phyloP scores from a whole-genome alignment of 192 early-diverging fungal genomes.

The Backusella morwellensis region DNA sequence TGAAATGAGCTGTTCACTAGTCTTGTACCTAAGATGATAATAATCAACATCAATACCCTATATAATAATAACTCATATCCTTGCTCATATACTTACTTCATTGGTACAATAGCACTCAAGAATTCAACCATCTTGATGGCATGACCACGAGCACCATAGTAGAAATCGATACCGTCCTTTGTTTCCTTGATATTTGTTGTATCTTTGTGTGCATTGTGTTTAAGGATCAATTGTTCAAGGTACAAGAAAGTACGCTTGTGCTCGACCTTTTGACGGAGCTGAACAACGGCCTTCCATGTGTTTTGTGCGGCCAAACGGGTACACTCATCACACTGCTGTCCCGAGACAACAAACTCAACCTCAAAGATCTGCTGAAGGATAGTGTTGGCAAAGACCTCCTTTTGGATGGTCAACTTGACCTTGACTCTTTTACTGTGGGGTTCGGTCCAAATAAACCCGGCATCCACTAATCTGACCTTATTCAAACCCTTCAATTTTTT shows the following conservation, averaged over 20 bases:
- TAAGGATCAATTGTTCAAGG: conserved; percentile 97
- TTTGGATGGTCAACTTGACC: conserved; percentile 98
- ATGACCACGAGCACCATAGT: conserved; percentile 84
- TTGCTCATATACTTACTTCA: conserved; percentile 40
- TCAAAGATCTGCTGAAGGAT: conserved; percentile 97
- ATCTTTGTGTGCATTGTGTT: conserved; percentile 95
- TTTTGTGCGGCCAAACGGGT: conserved; percentile 93
- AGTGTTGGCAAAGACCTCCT: conserved; percentile 93
- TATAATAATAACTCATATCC: neutral
- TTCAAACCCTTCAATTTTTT: conserved; percentile 88
- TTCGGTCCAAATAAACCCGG: conserved; percentile 98
- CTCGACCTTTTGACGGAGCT: conserved; percentile 96
- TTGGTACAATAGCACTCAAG: conserved; percentile 81
- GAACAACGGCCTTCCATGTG: conserved; percentile 97
- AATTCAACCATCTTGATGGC: conserved; percentile 98
- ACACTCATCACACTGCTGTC: conserved; percentile 96
- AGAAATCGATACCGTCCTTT: conserved; percentile 97
- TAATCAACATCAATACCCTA: neutral
- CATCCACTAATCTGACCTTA: conserved; percentile 95
- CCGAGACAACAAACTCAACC: conserved; percentile 88
- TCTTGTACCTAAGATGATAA: conserved; percentile 63
- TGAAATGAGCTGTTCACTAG: conserved; percentile 94
- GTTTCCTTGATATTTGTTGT: conserved; percentile 98
- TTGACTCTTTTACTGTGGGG: conserved; percentile 86
- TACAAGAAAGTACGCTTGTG: conserved; percentile 99